Evolutionary conservation across 2,329 filamentous ascomycete genomes (phyloP).

Genomic region (Aspergillus fumigatiaffinis): DNA sequence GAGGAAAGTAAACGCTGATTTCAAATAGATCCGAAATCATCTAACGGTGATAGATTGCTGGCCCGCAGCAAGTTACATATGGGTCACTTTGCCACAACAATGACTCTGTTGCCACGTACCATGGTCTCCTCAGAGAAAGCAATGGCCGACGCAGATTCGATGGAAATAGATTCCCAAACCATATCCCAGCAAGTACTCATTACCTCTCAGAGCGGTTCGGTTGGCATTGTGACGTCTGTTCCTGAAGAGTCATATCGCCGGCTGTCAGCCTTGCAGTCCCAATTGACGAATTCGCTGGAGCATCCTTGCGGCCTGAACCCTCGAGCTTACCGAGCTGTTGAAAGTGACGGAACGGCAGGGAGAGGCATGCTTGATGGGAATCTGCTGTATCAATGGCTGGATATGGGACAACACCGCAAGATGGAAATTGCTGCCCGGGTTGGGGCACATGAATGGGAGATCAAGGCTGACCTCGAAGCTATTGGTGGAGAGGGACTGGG

Average conservation of each 20-base stretch:
- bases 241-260: slow-evolving; percentile 78
- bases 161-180: slow-evolving; percentile 34
- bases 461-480: slow-evolving; percentile 66
- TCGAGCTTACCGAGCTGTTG: slow-evolving; percentile 65
- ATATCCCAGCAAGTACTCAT: slow-evolving; percentile 59
- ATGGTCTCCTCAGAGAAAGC: slow-evolving; percentile 43
- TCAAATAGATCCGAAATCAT: slow-evolving; percentile 76
- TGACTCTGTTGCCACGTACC: slow-evolving; percentile 70
- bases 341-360: slow-evolving; percentile 48
- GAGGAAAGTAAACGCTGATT: not conserved
- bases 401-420: slow-evolving; percentile 67
- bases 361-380: slow-evolving; percentile 73
- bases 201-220: slow-evolving; percentile 69
- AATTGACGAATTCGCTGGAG: slow-evolving; percentile 71
- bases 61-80: slow-evolving; percentile 85
- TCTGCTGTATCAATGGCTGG: slow-evolving; percentile 70
- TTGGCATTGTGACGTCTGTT: slow-evolving; percentile 73
- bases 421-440: slow-evolving; percentile 71
- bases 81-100: slow-evolving; percentile 70
- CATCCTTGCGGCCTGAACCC: slow-evolving; percentile 79
- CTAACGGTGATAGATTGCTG: slow-evolving; percentile 81
- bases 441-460: slow-evolving; percentile 63
- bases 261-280: slow-evolving; percentile 73
- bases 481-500: slow-evolving; percentile 61
- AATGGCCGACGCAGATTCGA: slow-evolving; percentile 33